Evolutionary conservation across 2,329 filamentous ascomycete species (phyloP).

Genomic region (Drechslerella dactyloides): DNA sequence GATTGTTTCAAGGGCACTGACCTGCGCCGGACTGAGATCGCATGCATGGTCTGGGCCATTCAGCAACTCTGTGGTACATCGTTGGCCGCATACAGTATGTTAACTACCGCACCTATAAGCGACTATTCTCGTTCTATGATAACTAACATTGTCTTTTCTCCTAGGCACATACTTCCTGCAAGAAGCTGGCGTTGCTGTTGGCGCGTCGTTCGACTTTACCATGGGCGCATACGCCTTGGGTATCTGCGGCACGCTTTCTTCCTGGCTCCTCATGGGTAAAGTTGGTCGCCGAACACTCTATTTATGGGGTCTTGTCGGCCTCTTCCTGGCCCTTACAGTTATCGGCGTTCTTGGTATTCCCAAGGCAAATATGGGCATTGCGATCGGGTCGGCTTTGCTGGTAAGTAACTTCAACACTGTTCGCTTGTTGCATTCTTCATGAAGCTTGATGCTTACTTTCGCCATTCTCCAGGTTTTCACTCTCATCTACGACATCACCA

Average conservation of each 20-base stretch:
- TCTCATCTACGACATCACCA: conserved; percentile 64
- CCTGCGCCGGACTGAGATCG: conserved; percentile 76
- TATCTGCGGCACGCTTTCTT: conserved; percentile 63
- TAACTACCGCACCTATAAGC: not conserved
- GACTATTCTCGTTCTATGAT: conserved; percentile 56
- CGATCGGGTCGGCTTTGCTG: conserved; percentile 30
- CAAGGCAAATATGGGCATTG: conserved; percentile 31
- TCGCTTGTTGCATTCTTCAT: not conserved
- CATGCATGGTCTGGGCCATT: conserved; percentile 62
- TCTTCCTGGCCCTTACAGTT: conserved; percentile 58
- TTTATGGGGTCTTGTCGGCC: conserved; percentile 60
- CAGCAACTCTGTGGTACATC: conserved; percentile 60
- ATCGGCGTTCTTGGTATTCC: conserved; percentile 44
- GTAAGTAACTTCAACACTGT: conserved; percentile 8
- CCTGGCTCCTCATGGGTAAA: conserved; percentile 63
- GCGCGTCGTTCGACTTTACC: conserved; percentile 58
- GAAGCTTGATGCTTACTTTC: not conserved
- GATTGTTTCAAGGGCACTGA: conserved; percentile 86
- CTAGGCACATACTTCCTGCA: conserved; percentile 61
- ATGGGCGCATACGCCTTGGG: conserved; percentile 70
- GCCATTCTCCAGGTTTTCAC: conserved; percentile 59
- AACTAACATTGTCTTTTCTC: conserved; percentile 56
- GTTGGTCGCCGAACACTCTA: conserved; percentile 64
- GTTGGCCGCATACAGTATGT: conserved; percentile 48
- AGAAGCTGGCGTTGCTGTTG: conserved; percentile 58